Evolutionary conservation across 1,139 yeast genomes (phyloP), one percentile per base, ranked within the genome.

Genomic region (Pichia sp.): DNA sequence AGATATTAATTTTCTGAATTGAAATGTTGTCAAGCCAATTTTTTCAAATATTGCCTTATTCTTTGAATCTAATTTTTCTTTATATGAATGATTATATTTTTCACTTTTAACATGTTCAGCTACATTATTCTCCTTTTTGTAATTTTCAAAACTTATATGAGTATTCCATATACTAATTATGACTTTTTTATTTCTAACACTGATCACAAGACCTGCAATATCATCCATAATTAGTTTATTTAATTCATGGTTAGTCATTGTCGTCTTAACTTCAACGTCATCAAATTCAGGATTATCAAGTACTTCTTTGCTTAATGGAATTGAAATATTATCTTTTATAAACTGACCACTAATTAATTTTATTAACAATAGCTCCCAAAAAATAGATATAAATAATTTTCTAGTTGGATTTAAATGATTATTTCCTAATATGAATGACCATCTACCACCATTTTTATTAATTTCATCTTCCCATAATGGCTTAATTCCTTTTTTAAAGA

Each of bases 391-490:
- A 7, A 34, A 24, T 3, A 33, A 26, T 33, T 35, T 43, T 23
- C 34, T 47, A 23, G 29, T 27, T 16, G 22, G 35, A 32, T 40
- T 35, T n/a, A 35, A 26, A 29, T 45, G 30, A 34, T 26, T 37
- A 25, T 40, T 40, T 7, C 33, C 35, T 20, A 73, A 32, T 76
- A 74, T 37, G 7, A 42, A 35, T 20, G 41, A 39, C 86, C 86
- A 81, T 55, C 84, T 69, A 3, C 87, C 87, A 35, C 87, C 87
- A 44, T 70, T 67, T 40, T 72, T 63, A 57, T 81, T 80, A 46
- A 71, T 67, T 2, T 86, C 83, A 57, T 81, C 87, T 59, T 81
- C 87, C 85, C 87, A 80, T 47, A 79, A 77, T 22, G 87, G 87
- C 55, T 75, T 76, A 37, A 81, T 74, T 2, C 85, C 85, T 39